Evolutionary conservation across 371 early-diverging fungal genomes (phyloP).

Genomic region (Apophysomyces elegans): DNA sequence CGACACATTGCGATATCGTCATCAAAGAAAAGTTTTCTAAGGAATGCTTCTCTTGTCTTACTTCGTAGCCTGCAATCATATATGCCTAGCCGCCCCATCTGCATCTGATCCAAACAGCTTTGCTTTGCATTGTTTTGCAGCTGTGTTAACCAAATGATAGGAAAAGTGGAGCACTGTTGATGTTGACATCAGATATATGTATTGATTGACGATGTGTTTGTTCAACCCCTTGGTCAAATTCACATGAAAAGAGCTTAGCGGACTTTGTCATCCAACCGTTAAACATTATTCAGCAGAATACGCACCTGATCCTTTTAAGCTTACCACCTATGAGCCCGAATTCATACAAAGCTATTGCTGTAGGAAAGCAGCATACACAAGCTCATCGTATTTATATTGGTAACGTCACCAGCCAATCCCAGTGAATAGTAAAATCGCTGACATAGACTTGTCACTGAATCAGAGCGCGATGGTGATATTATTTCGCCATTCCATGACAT

Average conservation of each 20-base stretch:
- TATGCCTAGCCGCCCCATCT: too few relatives aligned
- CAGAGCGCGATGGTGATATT: conserved; percentile 20
- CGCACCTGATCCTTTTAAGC: not conserved
- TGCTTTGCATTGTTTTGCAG: too few relatives aligned
- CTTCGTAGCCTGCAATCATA: too few relatives aligned
- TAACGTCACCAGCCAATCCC: not conserved
- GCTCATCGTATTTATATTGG: conserved; percentile 8
- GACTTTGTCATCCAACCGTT: not conserved
- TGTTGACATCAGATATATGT: too few relatives aligned
- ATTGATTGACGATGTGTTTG: too few relatives aligned
- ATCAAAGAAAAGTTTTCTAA: too few relatives aligned
- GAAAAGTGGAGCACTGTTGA: too few relatives aligned
- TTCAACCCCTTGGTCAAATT: not conserved
- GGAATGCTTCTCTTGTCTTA: too few relatives aligned
- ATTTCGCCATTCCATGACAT: conserved; percentile 97
- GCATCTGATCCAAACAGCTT: too few relatives aligned
- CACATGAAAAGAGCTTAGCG: not conserved
- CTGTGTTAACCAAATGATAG: too few relatives aligned
- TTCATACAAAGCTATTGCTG: not conserved
- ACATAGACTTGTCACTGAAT: too few relatives aligned
- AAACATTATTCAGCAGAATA: not conserved
- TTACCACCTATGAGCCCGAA: not conserved
- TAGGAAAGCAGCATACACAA: not conserved
- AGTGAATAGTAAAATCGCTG: not conserved
- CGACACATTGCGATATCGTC: too few relatives aligned